These are phyloP conservation scores for Diaporthe aspalathi DNA, from an alignment of 2,329 filamentous ascomycete genomes.

Conservation along the genomic window DNA sequence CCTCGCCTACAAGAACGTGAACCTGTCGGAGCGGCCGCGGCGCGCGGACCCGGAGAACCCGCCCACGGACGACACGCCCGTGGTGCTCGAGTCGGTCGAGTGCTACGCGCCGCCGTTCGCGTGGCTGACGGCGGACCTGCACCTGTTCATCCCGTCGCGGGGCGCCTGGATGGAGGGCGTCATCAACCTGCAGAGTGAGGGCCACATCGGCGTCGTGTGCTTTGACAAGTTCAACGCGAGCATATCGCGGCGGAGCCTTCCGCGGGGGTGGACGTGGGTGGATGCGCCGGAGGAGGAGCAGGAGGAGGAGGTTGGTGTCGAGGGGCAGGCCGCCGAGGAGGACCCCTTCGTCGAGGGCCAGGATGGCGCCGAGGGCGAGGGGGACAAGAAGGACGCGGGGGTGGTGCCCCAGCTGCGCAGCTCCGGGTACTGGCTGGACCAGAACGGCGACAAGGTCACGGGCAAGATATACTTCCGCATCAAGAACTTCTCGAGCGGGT, in stretches of 20 bases:
- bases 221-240: constrained; percentile 94
- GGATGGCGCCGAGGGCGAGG: constrained; percentile 45
- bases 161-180: constrained; percentile 82
- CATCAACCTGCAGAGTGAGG: constrained; percentile 88
- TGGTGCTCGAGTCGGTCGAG: constrained; percentile 66
- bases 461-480: constrained; percentile 82
- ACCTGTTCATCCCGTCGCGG: constrained; percentile 81
- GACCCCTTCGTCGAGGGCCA: constrained; percentile 44
- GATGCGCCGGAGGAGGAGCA: constrained; percentile 64
- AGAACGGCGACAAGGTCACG: constrained; percentile 73
- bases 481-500: constrained; percentile 84
- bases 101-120: constrained; percentile 89
- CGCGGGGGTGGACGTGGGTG: constrained; percentile 83
- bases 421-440: constrained; percentile 82
- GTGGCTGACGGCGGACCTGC: constrained; percentile 89
- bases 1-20: constrained; percentile 77
- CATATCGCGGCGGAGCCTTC: constrained; percentile 81
- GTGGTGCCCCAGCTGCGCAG: constrained; percentile 64
- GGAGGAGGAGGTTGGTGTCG: constrained; percentile 42
- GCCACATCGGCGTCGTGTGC: constrained; percentile 88
- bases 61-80: constrained; percentile 59
- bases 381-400: constrained; percentile 59
- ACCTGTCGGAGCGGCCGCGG: constrained; percentile 70
- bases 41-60: constrained; percentile 56
- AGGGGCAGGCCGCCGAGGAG: constrained; percentile 42